Conservation (phyloP, 2,329 filamentous ascomycete species). For the Hymenoscyphus albidus region DNA sequence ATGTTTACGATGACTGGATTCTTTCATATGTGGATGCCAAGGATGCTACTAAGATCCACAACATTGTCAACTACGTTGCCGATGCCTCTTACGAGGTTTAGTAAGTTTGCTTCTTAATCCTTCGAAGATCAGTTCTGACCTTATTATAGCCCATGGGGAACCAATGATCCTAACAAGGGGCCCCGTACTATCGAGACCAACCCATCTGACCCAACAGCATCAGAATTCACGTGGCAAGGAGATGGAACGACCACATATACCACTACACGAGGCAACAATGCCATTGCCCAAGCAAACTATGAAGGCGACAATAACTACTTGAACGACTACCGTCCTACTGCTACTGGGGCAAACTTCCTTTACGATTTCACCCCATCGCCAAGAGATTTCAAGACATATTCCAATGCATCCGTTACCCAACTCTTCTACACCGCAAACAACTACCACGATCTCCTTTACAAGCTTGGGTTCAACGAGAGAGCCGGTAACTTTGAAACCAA, state of each 20-base stretch:
- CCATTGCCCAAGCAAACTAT: constrained; percentile 50
- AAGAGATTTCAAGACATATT: constrained; percentile 41
- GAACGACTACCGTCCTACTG: constrained; percentile 49
- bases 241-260: constrained; percentile 47
- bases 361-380: constrained; percentile 41
- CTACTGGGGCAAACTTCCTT: constrained; percentile 41
- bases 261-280: constrained; percentile 57
- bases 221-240: constrained; percentile 51
- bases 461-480: constrained; percentile 53
- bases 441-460: constrained; percentile 56
- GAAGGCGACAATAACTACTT: constrained; percentile 42
- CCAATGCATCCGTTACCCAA: constrained; percentile 53
- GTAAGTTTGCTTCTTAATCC: constrained; percentile 29
- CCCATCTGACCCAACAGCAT: constrained; percentile 45
- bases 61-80: constrained; percentile 54
- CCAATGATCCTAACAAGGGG: constrained; percentile 52
- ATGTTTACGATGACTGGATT: constrained; percentile 55
- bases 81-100: constrained; percentile 55
- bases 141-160: constrained; percentile 44
- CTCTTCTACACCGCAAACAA: constrained; percentile 58
- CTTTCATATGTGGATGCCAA: constrained; percentile 50
- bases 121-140: constrained; percentile 16
- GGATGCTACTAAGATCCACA: constrained; percentile 45
- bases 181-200: constrained; percentile 42
- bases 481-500: constrained; percentile 59